Percentiles rank a stretch among this genome's conserved stretches.
These are phyloP conservation scores for Irpex sp. DNA, from an alignment of 1,284 basidiomycete genomes.

Conservation along the genomic window DNA sequence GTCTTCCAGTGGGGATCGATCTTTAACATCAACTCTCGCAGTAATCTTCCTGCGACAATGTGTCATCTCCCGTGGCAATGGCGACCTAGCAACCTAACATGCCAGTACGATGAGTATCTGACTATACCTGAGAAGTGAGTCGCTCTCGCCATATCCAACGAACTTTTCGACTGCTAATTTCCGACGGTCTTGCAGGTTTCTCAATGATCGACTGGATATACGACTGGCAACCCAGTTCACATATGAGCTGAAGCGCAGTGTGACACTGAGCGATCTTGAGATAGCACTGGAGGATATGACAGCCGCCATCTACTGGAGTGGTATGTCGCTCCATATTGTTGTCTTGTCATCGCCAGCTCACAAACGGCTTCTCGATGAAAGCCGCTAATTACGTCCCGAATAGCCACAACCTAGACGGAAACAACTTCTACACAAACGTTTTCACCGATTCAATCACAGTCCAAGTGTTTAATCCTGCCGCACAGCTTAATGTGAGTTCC, in stretches of 20 bases:
- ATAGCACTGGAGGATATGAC: background rate
- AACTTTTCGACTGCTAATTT: background rate
- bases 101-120: background rate
- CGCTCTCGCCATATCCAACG: background rate
- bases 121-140: background rate
- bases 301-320: background rate
- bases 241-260: background rate
- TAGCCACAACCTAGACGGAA: background rate
- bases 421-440: background rate
- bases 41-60: background rate
- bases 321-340: background rate
- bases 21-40: background rate
- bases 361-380: background rate
- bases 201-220: background rate
- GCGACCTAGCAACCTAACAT: background rate
- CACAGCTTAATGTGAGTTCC: background rate
- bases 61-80: background rate
- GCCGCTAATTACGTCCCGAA: background rate
- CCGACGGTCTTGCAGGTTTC: background rate
- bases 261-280: background rate
- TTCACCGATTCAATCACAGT: background rate
- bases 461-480: background rate
- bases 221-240: background rate
- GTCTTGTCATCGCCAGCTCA: too few species aligned
- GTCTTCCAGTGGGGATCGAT: background rate